Base-by-base conservation (phyloP, 208 protist species). In the Wallacemonas sp. region DNA sequence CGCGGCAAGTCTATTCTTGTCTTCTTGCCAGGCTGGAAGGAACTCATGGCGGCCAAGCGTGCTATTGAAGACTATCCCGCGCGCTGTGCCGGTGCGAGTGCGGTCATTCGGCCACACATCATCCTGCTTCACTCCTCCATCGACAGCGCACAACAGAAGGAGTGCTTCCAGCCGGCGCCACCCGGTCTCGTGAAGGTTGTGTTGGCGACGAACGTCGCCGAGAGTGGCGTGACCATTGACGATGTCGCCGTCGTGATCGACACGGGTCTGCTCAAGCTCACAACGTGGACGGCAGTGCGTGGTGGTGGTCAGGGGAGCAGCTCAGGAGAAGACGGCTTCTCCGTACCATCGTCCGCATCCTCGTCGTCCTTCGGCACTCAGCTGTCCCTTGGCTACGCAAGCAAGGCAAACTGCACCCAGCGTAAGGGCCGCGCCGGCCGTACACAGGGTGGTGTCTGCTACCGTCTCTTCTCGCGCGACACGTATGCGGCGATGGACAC, bases 11-110 rank as follows among this genome's bases (percentile, higher is more conserved):
- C 99, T 58, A 96, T 99, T 57, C 90, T 99, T 8, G 74, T 99
- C 1, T 99, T 99, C 72, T 81, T 99, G 1, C 99, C 99, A 1
- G 98, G 98, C 34, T 98, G 98, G 88, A 93, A 97, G 70, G 99
- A 99, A 58, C 97, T 99, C 46, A 9, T 80, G 78, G 44, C 83
- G 64, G 72, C 83, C 46, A 73, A 77, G 56, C 32, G 83, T 69
- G 72, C 95, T 67, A 76, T 92, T 65, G 82, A 85, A 49, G 56
- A 69, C 78, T 19, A 94, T 46, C 9, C 2, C 16, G 27, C 49
- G 58, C 2, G 21, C 24, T 2, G n/a, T 21, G n/a, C 41, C 38
- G 26, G 11, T 70, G 32, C 68, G 54, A n/a, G n/a, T n/a, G n/a
- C n/a, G n/a, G n/a, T n/a, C n/a, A n/a, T n/a, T n/a, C 34, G 85